A percentile compares a stretch with the other conserved stretches of the same genome.
phyloP scores from a whole-genome alignment of 2,329 filamentous ascomycete species.

The Arthroderma sp. region DNA sequence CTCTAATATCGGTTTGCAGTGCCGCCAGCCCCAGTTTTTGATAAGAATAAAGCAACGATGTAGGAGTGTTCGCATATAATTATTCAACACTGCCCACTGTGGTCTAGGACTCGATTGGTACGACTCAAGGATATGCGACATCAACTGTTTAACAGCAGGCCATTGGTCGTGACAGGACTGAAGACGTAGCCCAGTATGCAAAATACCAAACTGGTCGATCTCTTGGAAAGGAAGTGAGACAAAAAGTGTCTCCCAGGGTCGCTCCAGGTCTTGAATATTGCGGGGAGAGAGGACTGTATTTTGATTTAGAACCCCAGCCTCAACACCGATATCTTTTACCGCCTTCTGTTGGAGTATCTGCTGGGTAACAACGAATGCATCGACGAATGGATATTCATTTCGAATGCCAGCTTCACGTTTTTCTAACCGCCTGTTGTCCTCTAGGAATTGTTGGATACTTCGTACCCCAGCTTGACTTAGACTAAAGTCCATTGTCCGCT shows the following conservation, averaged over 20 bases:
- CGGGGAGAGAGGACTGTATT: conserved; percentile 12
- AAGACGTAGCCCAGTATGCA: conserved; percentile 32
- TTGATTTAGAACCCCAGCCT: conserved; percentile 21
- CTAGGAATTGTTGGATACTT: conserved; percentile 34
- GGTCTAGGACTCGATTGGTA: conserved; percentile 34
- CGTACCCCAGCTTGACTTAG: conserved; percentile 24
- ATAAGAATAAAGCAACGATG: conserved; percentile 44
- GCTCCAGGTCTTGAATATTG: conserved; percentile 26
- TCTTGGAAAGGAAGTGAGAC: conserved; percentile 43
- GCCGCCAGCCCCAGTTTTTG: conserved; percentile 45
- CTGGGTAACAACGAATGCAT: conserved; percentile 39
- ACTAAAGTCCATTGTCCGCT: conserved; percentile 26
- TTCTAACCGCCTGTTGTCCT: conserved; percentile 32
- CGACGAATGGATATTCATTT: conserved; percentile 32
- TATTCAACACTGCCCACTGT: conserved; percentile 39
- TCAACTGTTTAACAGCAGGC: conserved; percentile 35
- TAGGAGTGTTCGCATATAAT: conserved; percentile 42
- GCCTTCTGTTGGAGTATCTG: conserved; percentile 22
- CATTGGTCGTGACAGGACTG: conserved; percentile 38
- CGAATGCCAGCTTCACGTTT: conserved; percentile 39
- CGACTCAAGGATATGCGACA: conserved; percentile 37
- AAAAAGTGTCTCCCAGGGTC: conserved; percentile 37
- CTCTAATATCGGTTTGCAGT: conserved; percentile 43
- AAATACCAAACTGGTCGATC: conserved; percentile 40
- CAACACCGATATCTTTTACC: conserved; percentile 8